phyloP scores from a whole-genome alignment of 495 filamentous ascomycete genomes.

The Xylaria telfairii region DNA sequence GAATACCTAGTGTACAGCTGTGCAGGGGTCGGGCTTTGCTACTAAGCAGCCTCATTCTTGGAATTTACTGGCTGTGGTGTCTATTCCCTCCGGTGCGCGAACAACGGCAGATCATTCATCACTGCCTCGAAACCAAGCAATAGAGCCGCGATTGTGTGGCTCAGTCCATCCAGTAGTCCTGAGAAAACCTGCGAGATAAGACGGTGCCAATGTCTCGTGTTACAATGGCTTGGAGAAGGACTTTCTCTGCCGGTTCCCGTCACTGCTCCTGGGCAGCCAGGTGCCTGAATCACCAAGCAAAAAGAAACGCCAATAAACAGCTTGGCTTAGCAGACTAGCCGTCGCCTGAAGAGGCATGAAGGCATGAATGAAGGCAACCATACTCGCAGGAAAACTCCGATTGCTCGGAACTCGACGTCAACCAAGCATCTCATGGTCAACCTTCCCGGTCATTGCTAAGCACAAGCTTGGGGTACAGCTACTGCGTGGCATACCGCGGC shows the following conservation, averaged over 20 bases:
- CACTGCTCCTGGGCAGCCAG: neutral
- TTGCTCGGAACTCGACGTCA: constrained; percentile 3
- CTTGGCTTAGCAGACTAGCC: neutral
- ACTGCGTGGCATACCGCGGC: neutral
- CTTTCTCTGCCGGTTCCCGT: constrained; percentile 21
- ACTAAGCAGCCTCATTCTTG: constrained; percentile 22
- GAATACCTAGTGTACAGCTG: neutral
- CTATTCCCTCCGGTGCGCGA: neutral
- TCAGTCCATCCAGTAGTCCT: neutral
- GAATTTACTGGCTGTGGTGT: neutral
- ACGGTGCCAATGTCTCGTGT: too few species aligned
- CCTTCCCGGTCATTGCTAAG: neutral
- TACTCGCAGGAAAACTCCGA: constrained; percentile 14
- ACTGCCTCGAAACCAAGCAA: neutral
- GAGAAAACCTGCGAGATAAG: too few species aligned
- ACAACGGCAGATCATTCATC: neutral
- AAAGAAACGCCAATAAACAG: constrained; percentile 1
- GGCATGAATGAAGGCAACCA: constrained; percentile 17
- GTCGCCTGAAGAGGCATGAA: constrained; percentile 4
- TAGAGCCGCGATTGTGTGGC: neutral
- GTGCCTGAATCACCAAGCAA: constrained; percentile 2
- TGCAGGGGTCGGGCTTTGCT: constrained; percentile 9
- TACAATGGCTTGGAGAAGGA: constrained; percentile 17
- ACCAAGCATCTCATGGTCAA: constrained; percentile 7
- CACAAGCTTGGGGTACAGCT: neutral